Percentiles rank a stretch among this genome's conserved stretches.
Conservation (phyloP, 2,329 filamentous ascomycete species). For the Cucurbitaria berberidis region DNA sequence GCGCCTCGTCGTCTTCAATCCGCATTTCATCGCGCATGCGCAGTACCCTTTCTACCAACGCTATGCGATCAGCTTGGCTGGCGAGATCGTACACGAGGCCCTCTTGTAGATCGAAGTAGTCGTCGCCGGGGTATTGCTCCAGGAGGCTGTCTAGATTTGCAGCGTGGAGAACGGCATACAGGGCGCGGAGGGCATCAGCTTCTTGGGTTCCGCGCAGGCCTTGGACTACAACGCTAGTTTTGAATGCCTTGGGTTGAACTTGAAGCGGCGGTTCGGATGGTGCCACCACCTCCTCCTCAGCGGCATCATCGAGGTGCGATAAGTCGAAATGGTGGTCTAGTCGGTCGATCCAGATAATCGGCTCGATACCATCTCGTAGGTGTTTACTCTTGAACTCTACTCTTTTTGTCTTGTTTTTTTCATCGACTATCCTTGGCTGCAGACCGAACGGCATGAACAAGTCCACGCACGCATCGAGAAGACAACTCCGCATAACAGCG, state of each 20-base stretch:
- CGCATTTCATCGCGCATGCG: background rate
- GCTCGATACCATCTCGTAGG: no score
- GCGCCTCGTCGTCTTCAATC: background rate
- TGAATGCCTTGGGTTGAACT: background rate
- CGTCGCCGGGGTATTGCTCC: no score
- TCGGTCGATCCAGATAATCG: no score
- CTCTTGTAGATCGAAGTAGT: background rate
- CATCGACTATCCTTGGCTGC: no score
- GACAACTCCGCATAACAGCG: background rate
- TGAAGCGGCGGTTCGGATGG: background rate
- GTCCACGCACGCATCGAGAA: background rate
- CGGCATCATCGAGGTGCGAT: no score
- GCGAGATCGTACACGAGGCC: background rate
- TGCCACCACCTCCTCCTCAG: no score
- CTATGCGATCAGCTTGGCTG: background rate
- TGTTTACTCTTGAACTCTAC: background rate
- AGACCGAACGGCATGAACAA: background rate
- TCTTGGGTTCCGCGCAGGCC: no score
- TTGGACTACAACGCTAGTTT: background rate
- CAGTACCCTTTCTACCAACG: background rate
- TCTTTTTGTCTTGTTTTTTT: background rate
- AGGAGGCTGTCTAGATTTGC: no score
- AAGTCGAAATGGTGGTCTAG: no score
- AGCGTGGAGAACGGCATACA: background rate
- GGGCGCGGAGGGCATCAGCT: background rate